Percentiles rank a stretch among this genome's conserved stretches.
These are phyloP conservation scores for Mycena belliarum DNA, from an alignment of 768 basidiomycete genomes.

Conservation along the genomic window DNA sequence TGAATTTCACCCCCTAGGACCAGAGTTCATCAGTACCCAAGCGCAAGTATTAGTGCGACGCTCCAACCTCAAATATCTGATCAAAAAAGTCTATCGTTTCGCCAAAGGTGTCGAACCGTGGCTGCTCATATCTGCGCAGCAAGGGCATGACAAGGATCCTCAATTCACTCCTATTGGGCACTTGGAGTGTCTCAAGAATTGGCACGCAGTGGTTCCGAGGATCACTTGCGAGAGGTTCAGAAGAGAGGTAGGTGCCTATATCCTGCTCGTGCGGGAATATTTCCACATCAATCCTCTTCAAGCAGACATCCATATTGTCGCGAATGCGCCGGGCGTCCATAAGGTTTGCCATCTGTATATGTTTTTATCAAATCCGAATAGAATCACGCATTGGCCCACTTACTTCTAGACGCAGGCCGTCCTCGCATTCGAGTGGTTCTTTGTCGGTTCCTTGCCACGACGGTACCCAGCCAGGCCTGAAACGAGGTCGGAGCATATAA, in stretches of 20 bases:
- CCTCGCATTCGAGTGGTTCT: conserved; percentile 8
- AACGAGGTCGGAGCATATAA: conserved; percentile 29
- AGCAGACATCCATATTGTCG: not conserved
- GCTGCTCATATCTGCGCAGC: conserved; percentile 24
- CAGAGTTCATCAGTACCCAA: too few relatives aligned
- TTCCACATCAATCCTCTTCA: not conserved
- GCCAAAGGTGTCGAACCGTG: conserved; percentile 36
- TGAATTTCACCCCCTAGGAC: too few relatives aligned
- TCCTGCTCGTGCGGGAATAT: conserved; percentile 29
- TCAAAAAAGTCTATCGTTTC: conserved; percentile 34
- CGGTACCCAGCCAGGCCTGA: conserved; percentile 26
- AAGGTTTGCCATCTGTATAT: too few relatives aligned
- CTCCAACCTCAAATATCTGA: conserved; percentile 34
- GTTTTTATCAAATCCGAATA: too few relatives aligned
- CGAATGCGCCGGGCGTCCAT: too few relatives aligned
- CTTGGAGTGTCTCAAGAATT: conserved; percentile 23
- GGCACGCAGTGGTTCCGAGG: conserved; percentile 38
- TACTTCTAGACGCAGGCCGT: not conserved
- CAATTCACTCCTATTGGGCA: conserved; percentile 23
- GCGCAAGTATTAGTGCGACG: too few relatives aligned
- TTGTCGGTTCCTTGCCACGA: conserved; percentile 22
- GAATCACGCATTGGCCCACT: not conserved
- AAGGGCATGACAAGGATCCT: conserved; percentile 33
- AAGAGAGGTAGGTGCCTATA: conserved; percentile 28
- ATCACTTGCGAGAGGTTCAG: conserved; percentile 13